These are phyloP conservation scores for Penicillium crustosum DNA, from an alignment of 2,329 filamentous ascomycete species.

Conservation along the genomic window DNA sequence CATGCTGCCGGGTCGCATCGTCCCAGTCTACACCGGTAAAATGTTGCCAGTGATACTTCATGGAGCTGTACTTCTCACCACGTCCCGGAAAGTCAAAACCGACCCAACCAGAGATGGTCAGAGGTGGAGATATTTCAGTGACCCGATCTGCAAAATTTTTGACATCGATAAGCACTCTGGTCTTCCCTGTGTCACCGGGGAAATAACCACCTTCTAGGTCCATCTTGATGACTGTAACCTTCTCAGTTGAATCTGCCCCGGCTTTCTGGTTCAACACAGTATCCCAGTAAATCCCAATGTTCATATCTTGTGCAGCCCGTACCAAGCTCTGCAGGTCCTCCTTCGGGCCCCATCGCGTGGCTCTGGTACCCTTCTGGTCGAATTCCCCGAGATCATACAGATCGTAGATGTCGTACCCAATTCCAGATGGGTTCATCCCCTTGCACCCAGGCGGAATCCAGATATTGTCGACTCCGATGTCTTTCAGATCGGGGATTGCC, in stretches of 20 bases:
- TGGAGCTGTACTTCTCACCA: constrained; percentile 57
- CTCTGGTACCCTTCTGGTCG: constrained; percentile 62
- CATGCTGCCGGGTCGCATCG: constrained; percentile 55
- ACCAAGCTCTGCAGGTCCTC: constrained; percentile 59
- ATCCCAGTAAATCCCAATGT: constrained; percentile 65
- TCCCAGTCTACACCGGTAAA: constrained; percentile 69
- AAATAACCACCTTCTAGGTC: constrained; percentile 48
- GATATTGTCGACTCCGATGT: constrained; percentile 60
- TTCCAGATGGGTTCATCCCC: constrained; percentile 59
- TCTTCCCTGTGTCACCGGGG: background rate
- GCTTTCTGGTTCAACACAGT: constrained; percentile 72
- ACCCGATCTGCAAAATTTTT: constrained; percentile 50
- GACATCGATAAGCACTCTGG: background rate
- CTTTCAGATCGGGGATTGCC: constrained; percentile 55
- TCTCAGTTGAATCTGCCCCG: constrained; percentile 64
- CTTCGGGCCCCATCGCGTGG: constrained; percentile 69
- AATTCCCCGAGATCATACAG: constrained; percentile 71
- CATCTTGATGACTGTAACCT: constrained; percentile 63
- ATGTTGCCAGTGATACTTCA: constrained; percentile 66
- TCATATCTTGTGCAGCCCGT: constrained; percentile 52
- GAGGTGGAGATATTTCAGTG: constrained; percentile 53
- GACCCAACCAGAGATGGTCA: constrained; percentile 67
- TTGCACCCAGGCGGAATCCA: constrained; percentile 74
- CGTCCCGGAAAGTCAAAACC: constrained; percentile 66
- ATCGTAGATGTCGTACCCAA: constrained; percentile 70